A percentile compares a stretch with the other conserved stretches of the same genome.
phyloP scores from a whole-genome alignment of 202 grass and related monocot genomes.

The Brachypodium distachyon region DNA sequence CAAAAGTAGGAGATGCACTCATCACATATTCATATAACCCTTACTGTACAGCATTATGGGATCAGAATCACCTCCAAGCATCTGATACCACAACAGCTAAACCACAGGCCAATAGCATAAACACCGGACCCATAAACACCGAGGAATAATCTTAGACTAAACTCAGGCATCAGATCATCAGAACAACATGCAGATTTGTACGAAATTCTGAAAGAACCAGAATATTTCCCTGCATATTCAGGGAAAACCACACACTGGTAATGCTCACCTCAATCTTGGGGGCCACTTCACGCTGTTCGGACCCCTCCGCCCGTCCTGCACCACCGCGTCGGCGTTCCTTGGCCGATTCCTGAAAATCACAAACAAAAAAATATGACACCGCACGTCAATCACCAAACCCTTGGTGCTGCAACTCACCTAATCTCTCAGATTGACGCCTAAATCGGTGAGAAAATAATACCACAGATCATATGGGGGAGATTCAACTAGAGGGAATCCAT shows the following conservation, averaged over 20 bases:
- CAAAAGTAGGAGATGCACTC: not conserved
- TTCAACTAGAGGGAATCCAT: slow-evolving; percentile 1
- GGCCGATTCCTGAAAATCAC: slow-evolving; percentile 8
- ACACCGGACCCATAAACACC: too few species aligned
- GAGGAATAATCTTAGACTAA: slow-evolving; percentile 18
- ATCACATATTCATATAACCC: not conserved
- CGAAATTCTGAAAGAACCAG: not conserved
- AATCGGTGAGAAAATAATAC: not conserved
- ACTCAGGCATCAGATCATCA: slow-evolving; percentile 1
- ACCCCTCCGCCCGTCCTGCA: not conserved
- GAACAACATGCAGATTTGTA: not conserved
- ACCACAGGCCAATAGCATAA: not conserved
- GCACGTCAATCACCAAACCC: not conserved
- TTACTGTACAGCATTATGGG: slow-evolving; percentile 22
- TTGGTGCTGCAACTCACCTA: not conserved
- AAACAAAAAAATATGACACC: not conserved
- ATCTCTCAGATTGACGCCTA: not conserved
- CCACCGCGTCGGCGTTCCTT: not conserved
- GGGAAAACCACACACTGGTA: not conserved
- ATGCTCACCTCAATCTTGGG: slow-evolving; percentile 38
- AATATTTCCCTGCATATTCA: slow-evolving; percentile 40
- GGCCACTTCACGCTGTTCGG: not conserved
- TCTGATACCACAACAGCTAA: slow-evolving; percentile 14
- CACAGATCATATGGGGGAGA: not conserved
- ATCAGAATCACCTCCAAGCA: slow-evolving; percentile 22